Conservation (phyloP, 768 basidiomycete species). For the Multifurca ochricompacta region DNA sequence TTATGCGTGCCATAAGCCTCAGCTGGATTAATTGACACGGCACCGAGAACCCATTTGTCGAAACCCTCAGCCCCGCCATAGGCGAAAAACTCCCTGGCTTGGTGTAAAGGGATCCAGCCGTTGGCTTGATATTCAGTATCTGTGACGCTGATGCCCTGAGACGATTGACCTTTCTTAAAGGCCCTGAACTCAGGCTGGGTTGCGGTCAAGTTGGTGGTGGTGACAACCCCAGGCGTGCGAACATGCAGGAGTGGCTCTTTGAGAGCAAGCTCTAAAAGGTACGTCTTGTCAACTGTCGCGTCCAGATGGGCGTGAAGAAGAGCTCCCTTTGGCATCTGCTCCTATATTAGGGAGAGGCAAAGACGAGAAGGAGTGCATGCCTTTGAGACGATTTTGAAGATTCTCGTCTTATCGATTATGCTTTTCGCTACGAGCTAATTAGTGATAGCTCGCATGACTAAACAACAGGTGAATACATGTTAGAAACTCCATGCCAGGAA, state of each 20-base stretch:
- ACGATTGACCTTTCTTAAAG: constrained; percentile 32
- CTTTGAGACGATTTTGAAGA: constrained; percentile 58
- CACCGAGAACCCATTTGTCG: constrained; percentile 53
- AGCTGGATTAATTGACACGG: constrained; percentile 58
- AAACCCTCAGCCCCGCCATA: constrained; percentile 61
- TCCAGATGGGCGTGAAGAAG: constrained; percentile 72
- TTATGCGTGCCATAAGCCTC: constrained; percentile 72
- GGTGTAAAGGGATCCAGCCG: constrained; percentile 48
- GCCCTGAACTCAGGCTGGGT: constrained; percentile 48
- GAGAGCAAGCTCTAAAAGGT: constrained; percentile 47
- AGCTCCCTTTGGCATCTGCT: constrained; percentile 74
- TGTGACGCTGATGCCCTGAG: constrained; percentile 29
- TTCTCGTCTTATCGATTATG: constrained; percentile 50
- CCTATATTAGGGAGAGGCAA: neutral
- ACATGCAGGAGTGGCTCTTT: constrained; percentile 57
- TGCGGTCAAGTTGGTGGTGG: constrained; percentile 33
- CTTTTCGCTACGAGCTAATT: constrained; percentile 36
- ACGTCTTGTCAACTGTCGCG: constrained; percentile 51
- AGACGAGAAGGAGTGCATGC: constrained; percentile 26
- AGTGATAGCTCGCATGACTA: constrained; percentile 3
- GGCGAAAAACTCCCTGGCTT: constrained; percentile 46
- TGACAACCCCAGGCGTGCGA: constrained; percentile 35
- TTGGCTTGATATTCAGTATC: constrained; percentile 36
- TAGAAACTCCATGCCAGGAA: constrained; percentile 74
- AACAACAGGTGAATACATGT: constrained; percentile 37